These are phyloP conservation scores for Wickerhamiella siamensis DNA, from an alignment of 805 yeast species.

Conservation along the genomic window DNA sequence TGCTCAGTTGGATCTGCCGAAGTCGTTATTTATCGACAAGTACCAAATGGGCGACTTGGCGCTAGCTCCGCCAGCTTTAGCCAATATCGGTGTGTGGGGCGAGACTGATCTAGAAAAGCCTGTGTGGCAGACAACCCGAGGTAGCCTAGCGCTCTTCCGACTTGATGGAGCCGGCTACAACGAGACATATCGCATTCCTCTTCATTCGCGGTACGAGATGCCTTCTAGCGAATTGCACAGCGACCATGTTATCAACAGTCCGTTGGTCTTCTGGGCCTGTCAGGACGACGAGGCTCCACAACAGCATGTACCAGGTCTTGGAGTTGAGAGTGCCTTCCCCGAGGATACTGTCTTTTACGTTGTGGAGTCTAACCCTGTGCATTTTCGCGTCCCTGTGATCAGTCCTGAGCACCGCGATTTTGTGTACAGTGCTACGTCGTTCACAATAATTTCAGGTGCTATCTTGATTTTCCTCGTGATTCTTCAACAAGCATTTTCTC, in stretches of 20 bases:
- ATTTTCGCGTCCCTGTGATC: slow-evolving; percentile 32
- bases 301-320: slow-evolving; percentile 28
- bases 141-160: slow-evolving; percentile 32
- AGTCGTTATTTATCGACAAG: slow-evolving; percentile 37
- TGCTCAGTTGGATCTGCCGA: slow-evolving; percentile 32
- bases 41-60: slow-evolving; percentile 34
- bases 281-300: slow-evolving; percentile 27
- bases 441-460: slow-evolving; percentile 25
- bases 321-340: slow-evolving; percentile 35
- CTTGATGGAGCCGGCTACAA: slow-evolving; percentile 17
- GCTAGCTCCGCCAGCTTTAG: slow-evolving; percentile 16
- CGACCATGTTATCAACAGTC: slow-evolving; percentile 24
- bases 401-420: slow-evolving; percentile 21
- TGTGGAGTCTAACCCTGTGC: slow-evolving; percentile 17
- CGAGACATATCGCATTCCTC: slow-evolving; percentile 26
- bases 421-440: slow-evolving; percentile 28
- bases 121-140: slow-evolving; percentile 35
- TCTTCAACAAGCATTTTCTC: neutral
- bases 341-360: slow-evolving; percentile 32
- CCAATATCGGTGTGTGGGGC: slow-evolving; percentile 35
- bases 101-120: slow-evolving; percentile 47
- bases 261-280: slow-evolving; percentile 40
- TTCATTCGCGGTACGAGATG: slow-evolving; percentile 38
- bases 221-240: slow-evolving; percentile 24
- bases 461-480: slow-evolving; percentile 20